Conservation (phyloP, 139 green algal genomes). For the Auxenochlorella protothecoides region DNA sequence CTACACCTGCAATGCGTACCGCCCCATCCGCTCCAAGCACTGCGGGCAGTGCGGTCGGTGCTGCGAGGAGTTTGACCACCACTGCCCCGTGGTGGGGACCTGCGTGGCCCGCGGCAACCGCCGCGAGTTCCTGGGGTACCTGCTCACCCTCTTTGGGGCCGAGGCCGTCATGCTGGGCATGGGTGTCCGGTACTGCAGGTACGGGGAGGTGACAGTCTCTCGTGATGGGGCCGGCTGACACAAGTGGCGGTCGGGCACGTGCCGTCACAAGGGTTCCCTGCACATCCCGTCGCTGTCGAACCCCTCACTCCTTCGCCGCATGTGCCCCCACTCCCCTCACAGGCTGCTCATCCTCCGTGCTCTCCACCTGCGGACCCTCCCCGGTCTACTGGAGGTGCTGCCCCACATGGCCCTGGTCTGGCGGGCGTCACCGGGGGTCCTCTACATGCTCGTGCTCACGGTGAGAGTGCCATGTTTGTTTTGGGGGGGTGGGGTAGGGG, state of each 20-base stretch:
- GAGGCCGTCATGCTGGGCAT: constrained; percentile 7
- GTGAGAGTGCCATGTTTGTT: too few species aligned
- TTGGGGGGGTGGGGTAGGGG: too few species aligned
- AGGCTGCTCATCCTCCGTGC: not conserved
- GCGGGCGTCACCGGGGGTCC: too few species aligned
- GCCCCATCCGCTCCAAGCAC: constrained; percentile 44
- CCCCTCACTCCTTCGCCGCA: not conserved
- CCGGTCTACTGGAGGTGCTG: too few species aligned
- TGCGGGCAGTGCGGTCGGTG: constrained; percentile 35
- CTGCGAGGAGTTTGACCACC: constrained; percentile 43
- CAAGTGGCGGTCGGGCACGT: too few species aligned
- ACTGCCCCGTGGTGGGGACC: constrained; percentile 43
- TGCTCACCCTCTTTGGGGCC: constrained; percentile 18
- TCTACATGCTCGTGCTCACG: too few species aligned
- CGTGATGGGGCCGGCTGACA: too few species aligned
- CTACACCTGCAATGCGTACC: constrained; percentile 31
- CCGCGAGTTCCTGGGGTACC: constrained; percentile 29
- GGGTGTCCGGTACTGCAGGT: too few species aligned
- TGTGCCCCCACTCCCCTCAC: not conserved
- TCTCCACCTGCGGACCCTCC: not conserved
- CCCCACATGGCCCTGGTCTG: too few species aligned
- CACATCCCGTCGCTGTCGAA: too few species aligned
- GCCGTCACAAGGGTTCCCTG: too few species aligned
- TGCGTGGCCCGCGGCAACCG: constrained; percentile 43
- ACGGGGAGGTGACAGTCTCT: too few species aligned